Evolutionary conservation across 805 yeast species (phyloP), one percentile per base, ranked within the genome.

Genomic region (Ogataea trehalophila): DNA sequence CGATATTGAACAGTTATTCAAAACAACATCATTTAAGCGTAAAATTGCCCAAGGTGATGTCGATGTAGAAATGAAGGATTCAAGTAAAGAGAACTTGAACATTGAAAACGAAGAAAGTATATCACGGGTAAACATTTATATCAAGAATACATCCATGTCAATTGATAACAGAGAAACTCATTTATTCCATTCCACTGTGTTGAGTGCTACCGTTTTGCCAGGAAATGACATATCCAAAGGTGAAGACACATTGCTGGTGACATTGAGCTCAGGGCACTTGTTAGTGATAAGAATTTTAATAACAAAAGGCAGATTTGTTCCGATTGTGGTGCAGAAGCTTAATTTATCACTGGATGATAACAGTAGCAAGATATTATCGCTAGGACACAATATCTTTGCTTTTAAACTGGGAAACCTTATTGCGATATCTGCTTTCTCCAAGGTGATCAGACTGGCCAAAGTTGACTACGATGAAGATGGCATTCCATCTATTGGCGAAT

Each of bases 161-260:
- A 54, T 63, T 3, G 52, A 55, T 39, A 50, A 56, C 23, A 47
- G 50, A 14, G 56, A 53, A 15, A 44, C 41, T 14, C 45, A 52
- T 17, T 37, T 51, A 11, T 53, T 64, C 11, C 59, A 57, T 38
- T 49, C 55, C 1, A 38, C 51, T 0, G 59, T 65, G 14, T 17
- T 59, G 46, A 49, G 57, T 23, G 58, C 66, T 2, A 51, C 57
- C 13, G 54, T 62, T 5, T 45, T 65, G 1, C 58, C 57, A 8
- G 58, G 62, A 1, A 55, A 53, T 18, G 48, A 43, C 13, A 41
- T 44, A 7, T 53, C 62, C 6, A 39, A 47, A 16, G 45, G 38
- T 13, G 67, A 61, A 44, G 70, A 67, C 44, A 52, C 62, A 0
- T 36, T 68, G 7, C 17, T 66, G 9, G 42, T 63, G 3, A 48